Base-by-base conservation (phyloP, 78 protist species). In the Dictyostelium intermedium region DNA sequence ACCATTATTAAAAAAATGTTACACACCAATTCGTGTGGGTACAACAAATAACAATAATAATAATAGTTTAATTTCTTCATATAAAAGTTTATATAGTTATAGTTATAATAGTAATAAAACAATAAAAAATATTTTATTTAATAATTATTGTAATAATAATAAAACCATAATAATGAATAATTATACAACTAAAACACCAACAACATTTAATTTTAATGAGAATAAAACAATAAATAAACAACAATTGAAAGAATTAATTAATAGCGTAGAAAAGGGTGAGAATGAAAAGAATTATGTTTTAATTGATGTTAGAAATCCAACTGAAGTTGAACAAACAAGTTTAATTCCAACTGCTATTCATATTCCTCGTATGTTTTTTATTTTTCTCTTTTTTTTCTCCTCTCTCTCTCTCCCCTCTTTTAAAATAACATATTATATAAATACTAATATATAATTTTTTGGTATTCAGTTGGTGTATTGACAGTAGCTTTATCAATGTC, bases 261-360 rank as follows among this genome's bases (percentile, higher is more conserved):
- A 50, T 13, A 13, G 39, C 20, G 27, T 56, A 13, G 25, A 56
- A 56, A 56, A 56, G 20, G 66, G 66, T 5, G 27, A 56, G 8
- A 3, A 27, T 0, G 9, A 4, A 32, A 87, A 87, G 50, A 11
- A 47, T 23, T 89, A 80, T 80, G 18, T 69, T 16, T 66, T 89
- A 30, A 80, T 89, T 23, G 94, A 89, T 89, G 94, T 89, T 1
- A 89, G 94, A 80, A 80, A 89, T 39, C 87, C 87, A 30, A 23
- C 41, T 6, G 94, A 89, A 47, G 94, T 89, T 10, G 63, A 89
- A 80, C 23, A 25, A 9, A 89, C 84, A 7, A n/a, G 32, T 69
- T 34, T 89, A 63, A 89, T 89, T 9, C 72, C 72, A 78, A 43
- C 83, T 13, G 94, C 94, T 5, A 43, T 80, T 2, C 47, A 79